These are phyloP conservation scores for Insectozyma bohioensis DNA, from an alignment of 1,139 yeast species.

Conservation along the genomic window DNA sequence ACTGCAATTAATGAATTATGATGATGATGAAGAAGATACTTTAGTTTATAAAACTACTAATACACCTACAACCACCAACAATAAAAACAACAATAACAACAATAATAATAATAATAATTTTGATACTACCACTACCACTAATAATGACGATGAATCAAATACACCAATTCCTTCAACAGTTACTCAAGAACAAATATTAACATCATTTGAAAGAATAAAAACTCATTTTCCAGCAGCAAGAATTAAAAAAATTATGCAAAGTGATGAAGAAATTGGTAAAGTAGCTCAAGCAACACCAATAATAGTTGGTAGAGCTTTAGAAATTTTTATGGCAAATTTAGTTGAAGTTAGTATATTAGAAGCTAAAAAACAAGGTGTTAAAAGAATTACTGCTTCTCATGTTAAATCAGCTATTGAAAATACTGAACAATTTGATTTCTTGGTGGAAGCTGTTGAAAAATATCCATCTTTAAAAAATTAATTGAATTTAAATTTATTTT, in stretches of 20 bases:
- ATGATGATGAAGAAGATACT: slow-evolving; percentile 13
- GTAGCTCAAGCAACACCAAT: slow-evolving; percentile 99
- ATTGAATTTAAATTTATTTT: background rate
- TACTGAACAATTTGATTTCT: slow-evolving; percentile 90
- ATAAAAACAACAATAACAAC: background rate
- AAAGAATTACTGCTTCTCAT: slow-evolving; percentile 81
- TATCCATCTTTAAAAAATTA: slow-evolving; percentile 45
- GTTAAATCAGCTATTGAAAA: slow-evolving; percentile 79
- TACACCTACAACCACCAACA: slow-evolving; percentile 4
- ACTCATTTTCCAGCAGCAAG: slow-evolving; percentile 98
- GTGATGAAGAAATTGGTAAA: slow-evolving; percentile 97
- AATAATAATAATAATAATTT: background rate
- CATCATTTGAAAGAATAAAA: slow-evolving; percentile 57
- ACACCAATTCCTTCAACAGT: background rate
- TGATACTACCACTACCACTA: background rate
- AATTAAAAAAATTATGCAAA: slow-evolving; percentile 93
- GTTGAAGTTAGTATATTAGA: slow-evolving; percentile 82
- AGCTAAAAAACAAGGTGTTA: slow-evolving; percentile 74
- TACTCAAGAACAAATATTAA: slow-evolving; percentile 32
- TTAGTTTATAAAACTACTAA: slow-evolving; percentile 9
- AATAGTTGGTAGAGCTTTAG: slow-evolving; percentile 92
- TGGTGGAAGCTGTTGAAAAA: slow-evolving; percentile 71
- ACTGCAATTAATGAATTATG: slow-evolving; percentile 16
- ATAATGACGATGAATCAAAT: background rate
- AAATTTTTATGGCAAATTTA: slow-evolving; percentile 84